Conservation (phyloP, 192 early-diverging fungal genomes). For the Podila epicladia region DNA sequence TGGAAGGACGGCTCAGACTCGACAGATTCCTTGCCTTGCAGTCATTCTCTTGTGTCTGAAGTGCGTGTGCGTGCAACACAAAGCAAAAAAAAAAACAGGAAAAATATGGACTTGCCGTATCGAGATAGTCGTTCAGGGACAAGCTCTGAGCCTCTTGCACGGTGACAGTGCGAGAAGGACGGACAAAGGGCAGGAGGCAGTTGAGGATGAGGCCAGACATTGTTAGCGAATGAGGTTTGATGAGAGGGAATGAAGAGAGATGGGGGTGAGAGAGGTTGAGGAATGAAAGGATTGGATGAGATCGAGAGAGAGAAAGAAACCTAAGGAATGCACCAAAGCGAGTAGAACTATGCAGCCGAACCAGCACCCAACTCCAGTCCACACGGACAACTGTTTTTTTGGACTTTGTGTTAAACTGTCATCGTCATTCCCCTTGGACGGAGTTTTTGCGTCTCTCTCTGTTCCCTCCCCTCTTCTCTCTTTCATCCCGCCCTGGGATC, state of each 20-base stretch:
- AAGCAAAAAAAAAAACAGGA: neutral
- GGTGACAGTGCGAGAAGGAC: conserved; percentile 42
- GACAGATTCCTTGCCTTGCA: neutral
- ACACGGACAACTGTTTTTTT: too few species aligned
- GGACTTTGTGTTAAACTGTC: too few species aligned
- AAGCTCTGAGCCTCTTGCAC: conserved; percentile 45
- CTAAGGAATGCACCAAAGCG: too few species aligned
- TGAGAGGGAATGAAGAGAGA: neutral
- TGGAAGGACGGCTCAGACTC: too few species aligned
- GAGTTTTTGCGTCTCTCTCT: too few species aligned
- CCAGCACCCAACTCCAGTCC: too few species aligned
- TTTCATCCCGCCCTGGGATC: too few species aligned
- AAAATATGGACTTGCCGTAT: conserved; percentile 26
- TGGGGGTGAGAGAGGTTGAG: neutral
- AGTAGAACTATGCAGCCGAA: too few species aligned
- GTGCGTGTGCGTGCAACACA: neutral
- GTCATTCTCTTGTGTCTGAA: neutral
- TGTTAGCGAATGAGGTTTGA: neutral
- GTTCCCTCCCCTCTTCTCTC: too few species aligned
- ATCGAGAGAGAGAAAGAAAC: too few species aligned
- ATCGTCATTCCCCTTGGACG: too few species aligned
- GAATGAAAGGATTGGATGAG: neutral
- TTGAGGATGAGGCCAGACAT: conserved; percentile 53
- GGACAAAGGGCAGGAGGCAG: conserved; percentile 46
- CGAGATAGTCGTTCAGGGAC: conserved; percentile 37